Base-by-base conservation (phyloP, 768 basidiomycete species). In the Ramaria sp. region DNA sequence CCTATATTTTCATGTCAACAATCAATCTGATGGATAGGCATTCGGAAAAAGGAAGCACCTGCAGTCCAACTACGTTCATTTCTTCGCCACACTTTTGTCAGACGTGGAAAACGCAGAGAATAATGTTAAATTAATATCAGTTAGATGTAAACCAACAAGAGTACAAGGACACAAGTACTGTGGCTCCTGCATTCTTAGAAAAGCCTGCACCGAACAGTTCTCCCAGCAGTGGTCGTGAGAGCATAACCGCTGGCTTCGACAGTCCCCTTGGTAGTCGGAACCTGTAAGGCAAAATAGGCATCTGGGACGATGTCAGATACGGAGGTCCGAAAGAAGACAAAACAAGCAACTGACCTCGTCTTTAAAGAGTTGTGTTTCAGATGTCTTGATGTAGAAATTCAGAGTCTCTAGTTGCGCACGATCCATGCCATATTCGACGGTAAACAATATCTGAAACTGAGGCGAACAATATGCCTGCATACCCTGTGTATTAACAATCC, bases 151-250 rank as follows among this genome's bases (percentile, higher is more conserved):
- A 9, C 15, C 44, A 36, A 25, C 43, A 12, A 34, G 30, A 22
- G 34, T 49, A 57, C 48, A 60, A 25, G 36, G 43, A 42, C 48
- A 15, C 52, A 25, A 27, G 20, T 52, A 88, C 87, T 61, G 76
- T 70, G 62, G 78, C 77, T 24, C 68, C 59, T 0, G 71, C 69
- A n/a, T 81, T 67, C 63, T 86, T 88, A 28, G 83, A 85, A 61
- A 91, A 94, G 1, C 90, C 86, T 3, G 86, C 91, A 12, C 91
- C 90, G 57, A 78, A 81, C 3, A 94, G 62, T 61, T 92, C 89
- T 2, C 74, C 81, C 4, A 87, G 70, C 15, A 89, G 61, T 1
- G 90, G 90, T 27, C 68, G 68, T 10, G 69, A 66, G 24, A 94
- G 69, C 56, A 92, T 64, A 3, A 80, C 65, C 0, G 69, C 63